phyloP scores from a whole-genome alignment of 202 grass and related monocot genomes.

The Eragrostis tef region DNA sequence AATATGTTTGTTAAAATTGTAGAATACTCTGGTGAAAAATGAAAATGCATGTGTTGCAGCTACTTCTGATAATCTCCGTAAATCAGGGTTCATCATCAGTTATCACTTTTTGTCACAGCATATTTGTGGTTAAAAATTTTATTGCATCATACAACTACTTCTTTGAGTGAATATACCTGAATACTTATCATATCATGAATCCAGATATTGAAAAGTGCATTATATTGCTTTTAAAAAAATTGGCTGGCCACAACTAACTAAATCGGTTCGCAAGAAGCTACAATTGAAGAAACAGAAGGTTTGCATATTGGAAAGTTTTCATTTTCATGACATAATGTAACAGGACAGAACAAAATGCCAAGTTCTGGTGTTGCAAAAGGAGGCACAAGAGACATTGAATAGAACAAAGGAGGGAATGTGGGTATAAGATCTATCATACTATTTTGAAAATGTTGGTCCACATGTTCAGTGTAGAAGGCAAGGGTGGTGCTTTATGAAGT shows the following conservation, averaged over 20 bases:
- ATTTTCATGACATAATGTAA: conserved; percentile 26
- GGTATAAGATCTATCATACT: conserved; percentile 56
- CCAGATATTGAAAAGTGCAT: background rate
- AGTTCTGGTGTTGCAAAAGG: conserved; percentile 21
- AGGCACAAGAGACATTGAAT: conserved; percentile 11
- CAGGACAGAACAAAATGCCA: background rate
- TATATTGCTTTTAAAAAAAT: background rate
- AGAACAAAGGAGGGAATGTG: background rate
- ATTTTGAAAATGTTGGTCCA: conserved; percentile 99
- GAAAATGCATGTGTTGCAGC: background rate
- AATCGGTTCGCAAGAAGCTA: conserved; percentile 11
- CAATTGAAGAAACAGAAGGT: conserved; percentile 15
- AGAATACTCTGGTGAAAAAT: conserved; percentile 6
- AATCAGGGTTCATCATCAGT: no score
- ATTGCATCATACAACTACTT: background rate
- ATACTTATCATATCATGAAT: background rate
- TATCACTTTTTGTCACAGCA: background rate
- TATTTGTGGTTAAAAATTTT: background rate
- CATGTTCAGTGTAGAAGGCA: conserved; percentile 53
- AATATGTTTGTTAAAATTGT: background rate
- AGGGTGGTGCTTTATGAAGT: conserved; percentile 29
- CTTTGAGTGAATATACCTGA: background rate
- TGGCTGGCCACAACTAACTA: background rate
- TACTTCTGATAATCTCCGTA: background rate
- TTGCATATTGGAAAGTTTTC: conserved; percentile 7